phyloP scores from a whole-genome alignment of 768 basidiomycete genomes.

The Megacollybia marginata region DNA sequence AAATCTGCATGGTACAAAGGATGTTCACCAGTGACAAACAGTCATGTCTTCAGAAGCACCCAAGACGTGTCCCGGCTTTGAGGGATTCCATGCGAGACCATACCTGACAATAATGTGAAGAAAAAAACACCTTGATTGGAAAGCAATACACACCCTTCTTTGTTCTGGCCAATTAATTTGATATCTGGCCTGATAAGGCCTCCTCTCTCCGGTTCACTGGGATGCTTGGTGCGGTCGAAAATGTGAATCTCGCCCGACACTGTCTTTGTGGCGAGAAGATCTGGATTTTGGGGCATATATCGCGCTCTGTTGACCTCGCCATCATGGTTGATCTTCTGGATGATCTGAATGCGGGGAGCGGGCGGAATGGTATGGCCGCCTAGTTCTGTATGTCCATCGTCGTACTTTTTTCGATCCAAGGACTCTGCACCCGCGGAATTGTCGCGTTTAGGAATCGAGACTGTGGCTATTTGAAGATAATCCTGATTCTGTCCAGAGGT shows the following conservation, averaged over 20 bases:
- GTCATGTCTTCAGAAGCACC: slow-evolving; percentile 96
- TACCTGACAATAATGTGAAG: slow-evolving; percentile 44
- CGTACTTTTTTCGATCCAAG: slow-evolving; percentile 74
- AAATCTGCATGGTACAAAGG: not conserved
- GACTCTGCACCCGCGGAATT: slow-evolving; percentile 64
- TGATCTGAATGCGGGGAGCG: slow-evolving; percentile 82
- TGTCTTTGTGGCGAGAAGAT: slow-evolving; percentile 93
- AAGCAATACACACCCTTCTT: slow-evolving; percentile 70
- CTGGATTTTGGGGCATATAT: slow-evolving; percentile 99
- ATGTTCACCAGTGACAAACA: slow-evolving; percentile 80
- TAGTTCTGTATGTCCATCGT: slow-evolving; percentile 90
- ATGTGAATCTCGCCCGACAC: slow-evolving; percentile 84
- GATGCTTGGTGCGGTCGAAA: slow-evolving; percentile 97
- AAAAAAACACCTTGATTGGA: not conserved
- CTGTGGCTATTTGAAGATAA: slow-evolving; percentile 91
- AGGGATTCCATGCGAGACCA: slow-evolving; percentile 88
- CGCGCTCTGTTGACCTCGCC: slow-evolving; percentile 96
- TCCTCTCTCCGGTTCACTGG: slow-evolving; percentile 83
- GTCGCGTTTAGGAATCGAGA: slow-evolving; percentile 84
- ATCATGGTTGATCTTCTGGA: slow-evolving; percentile 90
- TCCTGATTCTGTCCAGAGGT: slow-evolving; percentile 93
- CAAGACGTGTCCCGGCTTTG: slow-evolving; percentile 75
- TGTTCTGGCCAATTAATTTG: slow-evolving; percentile 78
- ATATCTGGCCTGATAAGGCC: slow-evolving; percentile 89
- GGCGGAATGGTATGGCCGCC: slow-evolving; percentile 85